Conservation (phyloP, 495 filamentous ascomycete species). For the Trichoderma virens region DNA sequence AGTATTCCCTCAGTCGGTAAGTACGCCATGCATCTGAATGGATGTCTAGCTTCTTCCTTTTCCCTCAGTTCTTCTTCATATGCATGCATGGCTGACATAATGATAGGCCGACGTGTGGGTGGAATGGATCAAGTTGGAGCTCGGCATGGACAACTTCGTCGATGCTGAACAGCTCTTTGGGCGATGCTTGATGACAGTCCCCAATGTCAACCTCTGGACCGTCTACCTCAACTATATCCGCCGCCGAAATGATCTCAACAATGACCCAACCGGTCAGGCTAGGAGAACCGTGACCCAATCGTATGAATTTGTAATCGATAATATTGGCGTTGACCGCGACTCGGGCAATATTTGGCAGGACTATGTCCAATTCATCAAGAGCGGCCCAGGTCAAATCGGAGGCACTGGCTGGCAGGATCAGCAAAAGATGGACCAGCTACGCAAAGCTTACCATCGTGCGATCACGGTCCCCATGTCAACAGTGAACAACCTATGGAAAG, state of each 20-base stretch:
- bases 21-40: too few relatives aligned
- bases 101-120: conserved; percentile 88
- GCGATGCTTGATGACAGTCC: conserved; percentile 60
- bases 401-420: conserved; percentile 89
- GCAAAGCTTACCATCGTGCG: conserved; percentile 85
- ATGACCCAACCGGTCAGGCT: conserved; percentile 63
- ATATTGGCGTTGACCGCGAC: conserved; percentile 86
- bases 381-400: conserved; percentile 72
- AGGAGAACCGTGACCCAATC: conserved; percentile 69
- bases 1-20: conserved; percentile 83
- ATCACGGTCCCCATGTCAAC: conserved; percentile 74
- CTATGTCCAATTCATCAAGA: conserved; percentile 84
- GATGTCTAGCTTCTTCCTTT: too few relatives aligned
- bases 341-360: conserved; percentile 88
- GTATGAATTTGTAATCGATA: conserved; percentile 85
- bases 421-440: conserved; percentile 91
- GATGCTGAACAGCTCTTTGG: conserved; percentile 76
- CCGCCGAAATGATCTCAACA: conserved; percentile 73
- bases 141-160: conserved; percentile 67
- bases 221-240: conserved; percentile 94
- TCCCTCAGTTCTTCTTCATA: background rate
- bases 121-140: conserved; percentile 77
- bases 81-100: conserved; percentile 11
- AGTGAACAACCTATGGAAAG: conserved; percentile 83
- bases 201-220: conserved; percentile 80